These are phyloP conservation scores for Stipa capillata DNA, from an alignment of 176 grass and related monocot genomes.

Conservation along the genomic window DNA sequence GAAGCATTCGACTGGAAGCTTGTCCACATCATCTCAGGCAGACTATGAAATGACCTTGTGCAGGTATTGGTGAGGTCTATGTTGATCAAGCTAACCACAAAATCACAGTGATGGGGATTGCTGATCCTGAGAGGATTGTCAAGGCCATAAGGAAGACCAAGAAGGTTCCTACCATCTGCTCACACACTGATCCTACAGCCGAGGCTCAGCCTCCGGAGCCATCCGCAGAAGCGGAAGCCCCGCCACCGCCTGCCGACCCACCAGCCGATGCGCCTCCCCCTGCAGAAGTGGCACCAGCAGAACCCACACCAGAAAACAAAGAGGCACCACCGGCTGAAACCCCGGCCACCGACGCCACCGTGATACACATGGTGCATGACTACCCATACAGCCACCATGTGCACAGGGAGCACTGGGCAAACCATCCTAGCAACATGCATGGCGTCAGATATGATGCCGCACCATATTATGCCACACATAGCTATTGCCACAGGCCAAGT, in stretches of 20 bases:
- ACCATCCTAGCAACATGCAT: constrained; percentile 10
- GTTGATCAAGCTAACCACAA: constrained; percentile 65
- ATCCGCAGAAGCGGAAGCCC: not conserved
- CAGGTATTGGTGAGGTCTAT: constrained; percentile 61
- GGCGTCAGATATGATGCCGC: constrained; percentile 22
- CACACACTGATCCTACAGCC: constrained; percentile 32
- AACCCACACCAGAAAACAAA: constrained; percentile 21
- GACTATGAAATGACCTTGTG: not conserved
- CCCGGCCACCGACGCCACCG: not conserved
- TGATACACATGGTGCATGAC: constrained; percentile 40
- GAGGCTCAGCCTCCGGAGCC: constrained; percentile 10
- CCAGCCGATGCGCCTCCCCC: constrained; percentile 17
- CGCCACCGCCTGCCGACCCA: constrained; percentile 10
- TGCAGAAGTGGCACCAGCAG: not conserved
- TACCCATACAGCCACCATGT: constrained; percentile 20
- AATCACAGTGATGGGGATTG: constrained; percentile 65
- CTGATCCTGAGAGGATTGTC: constrained; percentile 58
- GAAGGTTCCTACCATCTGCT: constrained; percentile 59
- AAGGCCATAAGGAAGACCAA: constrained; percentile 83
- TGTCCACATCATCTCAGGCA: not conserved
- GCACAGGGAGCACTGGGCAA: constrained; percentile 24
- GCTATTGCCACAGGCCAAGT: constrained; percentile 31
- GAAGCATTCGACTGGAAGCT: not conserved
- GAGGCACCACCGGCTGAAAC: not conserved
- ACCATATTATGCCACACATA: constrained; percentile 33